Base-by-base conservation (phyloP, 495 filamentous ascomycete species). In the Xylaria longipes region DNA sequence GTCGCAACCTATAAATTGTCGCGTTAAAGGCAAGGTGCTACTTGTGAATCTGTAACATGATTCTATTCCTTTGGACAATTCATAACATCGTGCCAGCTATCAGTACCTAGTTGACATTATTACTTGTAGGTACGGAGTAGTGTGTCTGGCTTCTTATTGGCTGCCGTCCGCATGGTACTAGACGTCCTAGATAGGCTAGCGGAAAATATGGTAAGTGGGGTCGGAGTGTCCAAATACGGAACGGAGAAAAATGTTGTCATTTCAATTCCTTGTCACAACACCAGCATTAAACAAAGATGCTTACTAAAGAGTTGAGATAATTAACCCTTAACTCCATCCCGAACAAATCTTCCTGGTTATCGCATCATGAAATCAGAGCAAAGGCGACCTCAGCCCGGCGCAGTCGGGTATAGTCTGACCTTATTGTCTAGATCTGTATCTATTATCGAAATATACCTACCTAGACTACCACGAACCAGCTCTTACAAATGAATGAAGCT, bases 161-260 rank as follows among this genome's bases (percentile, higher is more conserved):
- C 20, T 37, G 20, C 57, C 17, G 8, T 37, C 20, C 5, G 5
- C 8, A 37, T 9, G 57, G 57, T 3, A 56, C 9, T 7, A 6
- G 17, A 46, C 17, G 20, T 46, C 5, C 15, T 1, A 54, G 25
- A 54, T 54, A 15, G 31, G 2, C 37, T 62, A 60, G 33, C 57
- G 31, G 8, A 7, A 58, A 8, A 14, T 0, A 60, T 17, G 35
- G 3, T 37, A 14, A 15, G 7, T 62, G 33, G 60, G 8, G 27
- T 48, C 41, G 61, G 61, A 64, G 25, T 39, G 25, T 64, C 61
- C 61, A 20, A 50, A 52, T n/a, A 52, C 5, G 63, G 31, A 50
- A 52, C 39, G 17, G 60, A 27, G 27, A 46, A 35, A 22, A 2
- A 37, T 65, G 45, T 65, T 65, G 63, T 39, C 45, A 65, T 65